Evolutionary conservation across 257 asterid genomes (phyloP).

Genomic region (Nicotiana attenuata): DNA sequence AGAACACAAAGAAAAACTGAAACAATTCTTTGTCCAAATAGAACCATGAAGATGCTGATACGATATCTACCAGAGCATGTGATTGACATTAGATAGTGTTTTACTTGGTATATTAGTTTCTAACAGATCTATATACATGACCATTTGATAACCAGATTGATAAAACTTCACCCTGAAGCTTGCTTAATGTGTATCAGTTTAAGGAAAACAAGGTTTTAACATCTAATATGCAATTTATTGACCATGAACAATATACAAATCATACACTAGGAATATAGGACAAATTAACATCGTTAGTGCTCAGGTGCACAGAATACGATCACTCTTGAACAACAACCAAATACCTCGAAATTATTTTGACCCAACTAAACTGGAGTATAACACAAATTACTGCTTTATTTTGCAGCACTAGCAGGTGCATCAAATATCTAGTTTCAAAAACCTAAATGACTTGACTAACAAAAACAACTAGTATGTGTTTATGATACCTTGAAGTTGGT

Average conservation of each 20-base stretch:
- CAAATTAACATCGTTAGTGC: neutral
- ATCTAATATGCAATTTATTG: neutral
- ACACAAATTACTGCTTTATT: no score
- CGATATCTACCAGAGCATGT: neutral
- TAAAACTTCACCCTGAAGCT: neutral
- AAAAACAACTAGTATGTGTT: no score
- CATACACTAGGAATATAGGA: neutral
- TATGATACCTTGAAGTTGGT: no score
- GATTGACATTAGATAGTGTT: neutral
- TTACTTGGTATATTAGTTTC: neutral
- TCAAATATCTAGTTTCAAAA: no score
- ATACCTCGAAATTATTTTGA: no score
- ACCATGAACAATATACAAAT: neutral
- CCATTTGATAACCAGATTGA: neutral
- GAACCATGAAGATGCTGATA: neutral
- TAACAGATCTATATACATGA: neutral
- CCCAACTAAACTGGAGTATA: no score
- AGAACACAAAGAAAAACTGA: neutral
- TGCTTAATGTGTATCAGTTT: neutral
- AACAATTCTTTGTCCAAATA: neutral
- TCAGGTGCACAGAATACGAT: neutral
- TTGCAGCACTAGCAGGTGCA: no score
- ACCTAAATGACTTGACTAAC: no score
- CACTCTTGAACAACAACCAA: neutral
- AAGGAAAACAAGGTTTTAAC: neutral